These are phyloP conservation scores for Pugionium dolabratum DNA, from an alignment of 345 rosid genomes.

Conservation along the genomic window DNA sequence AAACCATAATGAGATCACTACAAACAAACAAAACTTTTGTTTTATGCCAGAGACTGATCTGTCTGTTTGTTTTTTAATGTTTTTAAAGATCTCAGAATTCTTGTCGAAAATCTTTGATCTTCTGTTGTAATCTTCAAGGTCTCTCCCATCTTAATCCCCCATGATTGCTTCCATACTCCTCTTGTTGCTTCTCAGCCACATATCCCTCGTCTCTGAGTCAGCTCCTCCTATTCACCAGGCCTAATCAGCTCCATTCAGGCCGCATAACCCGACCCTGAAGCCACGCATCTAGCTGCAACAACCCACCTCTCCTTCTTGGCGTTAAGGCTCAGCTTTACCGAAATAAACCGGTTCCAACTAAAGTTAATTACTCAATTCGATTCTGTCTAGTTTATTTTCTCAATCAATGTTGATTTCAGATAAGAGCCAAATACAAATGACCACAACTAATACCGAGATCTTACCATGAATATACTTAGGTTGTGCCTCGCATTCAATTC, in stretches of 20 bases:
- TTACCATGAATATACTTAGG: background rate
- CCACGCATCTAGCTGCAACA: slow-evolving; percentile 36
- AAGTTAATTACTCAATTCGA: background rate
- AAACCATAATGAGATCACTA: slow-evolving; percentile 10
- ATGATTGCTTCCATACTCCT: slow-evolving; percentile 73
- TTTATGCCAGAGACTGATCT: slow-evolving; percentile 25
- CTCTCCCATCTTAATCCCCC: slow-evolving; percentile 76
- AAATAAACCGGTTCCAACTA: background rate
- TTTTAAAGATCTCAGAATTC: slow-evolving; percentile 64
- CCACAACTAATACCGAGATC: background rate
- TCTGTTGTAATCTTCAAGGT: slow-evolving; percentile 67
- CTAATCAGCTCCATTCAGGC: slow-evolving; percentile 39
- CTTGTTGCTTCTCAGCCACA: slow-evolving; percentile 47
- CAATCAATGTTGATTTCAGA: background rate
- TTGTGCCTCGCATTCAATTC: background rate
- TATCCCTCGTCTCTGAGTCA: slow-evolving; percentile 45
- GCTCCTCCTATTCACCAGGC: slow-evolving; percentile 45
- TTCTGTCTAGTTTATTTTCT: background rate
- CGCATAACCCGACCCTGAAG: slow-evolving; percentile 29
- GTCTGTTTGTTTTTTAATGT: slow-evolving; percentile 51
- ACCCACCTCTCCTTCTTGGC: slow-evolving; percentile 5
- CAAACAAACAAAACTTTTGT: background rate
- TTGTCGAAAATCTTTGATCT: slow-evolving; percentile 80
- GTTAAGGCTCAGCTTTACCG: slow-evolving; percentile 7
- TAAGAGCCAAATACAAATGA: background rate